phyloP scores from a whole-genome alignment of 2,329 filamentous ascomycete species.

The Diaporthe citriasiana region DNA sequence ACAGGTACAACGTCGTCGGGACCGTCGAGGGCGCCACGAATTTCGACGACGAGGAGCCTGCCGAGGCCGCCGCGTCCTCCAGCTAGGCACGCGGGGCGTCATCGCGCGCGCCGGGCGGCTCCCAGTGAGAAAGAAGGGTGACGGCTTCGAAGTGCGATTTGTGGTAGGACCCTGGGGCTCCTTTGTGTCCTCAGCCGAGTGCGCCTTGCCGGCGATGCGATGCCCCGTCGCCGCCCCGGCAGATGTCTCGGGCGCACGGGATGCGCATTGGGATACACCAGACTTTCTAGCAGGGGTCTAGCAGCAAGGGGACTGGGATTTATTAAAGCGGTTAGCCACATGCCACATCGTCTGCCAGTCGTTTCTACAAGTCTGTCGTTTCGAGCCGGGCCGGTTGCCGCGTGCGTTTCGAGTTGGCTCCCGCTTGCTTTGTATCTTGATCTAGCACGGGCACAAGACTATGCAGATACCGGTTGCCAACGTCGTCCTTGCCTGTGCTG shows the following conservation, averaged over 20 bases:
- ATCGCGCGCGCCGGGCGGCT: neutral
- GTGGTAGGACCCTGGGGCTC: neutral
- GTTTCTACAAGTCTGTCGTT: slow-evolving; percentile 4
- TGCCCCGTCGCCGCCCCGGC: neutral
- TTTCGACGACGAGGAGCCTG: slow-evolving; percentile 52
- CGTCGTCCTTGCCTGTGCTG: neutral
- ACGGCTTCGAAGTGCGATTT: neutral
- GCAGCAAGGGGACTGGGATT: slow-evolving; percentile 2
- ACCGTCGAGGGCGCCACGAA: slow-evolving; percentile 73
- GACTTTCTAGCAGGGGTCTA: neutral
- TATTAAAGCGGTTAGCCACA: slow-evolving; percentile 8
- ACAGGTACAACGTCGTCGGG: slow-evolving; percentile 93
- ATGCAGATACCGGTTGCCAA: neutral
- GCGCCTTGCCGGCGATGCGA: neutral
- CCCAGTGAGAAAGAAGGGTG: neutral
- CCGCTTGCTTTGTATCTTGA: neutral
- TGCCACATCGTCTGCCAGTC: slow-evolving; percentile 9
- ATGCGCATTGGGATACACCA: slow-evolving; percentile 23
- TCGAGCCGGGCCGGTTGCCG: slow-evolving; percentile 27
- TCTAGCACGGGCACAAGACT: neutral
- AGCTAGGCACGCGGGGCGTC: neutral
- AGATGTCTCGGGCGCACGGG: slow-evolving; percentile 5
- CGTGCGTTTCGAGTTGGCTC: slow-evolving; percentile 9
- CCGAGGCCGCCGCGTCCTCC: slow-evolving; percentile 16
- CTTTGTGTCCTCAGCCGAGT: neutral